These are phyloP conservation scores for Saccharomycopsis babjevae DNA, from an alignment of 805 yeast genomes.

Conservation along the genomic window DNA sequence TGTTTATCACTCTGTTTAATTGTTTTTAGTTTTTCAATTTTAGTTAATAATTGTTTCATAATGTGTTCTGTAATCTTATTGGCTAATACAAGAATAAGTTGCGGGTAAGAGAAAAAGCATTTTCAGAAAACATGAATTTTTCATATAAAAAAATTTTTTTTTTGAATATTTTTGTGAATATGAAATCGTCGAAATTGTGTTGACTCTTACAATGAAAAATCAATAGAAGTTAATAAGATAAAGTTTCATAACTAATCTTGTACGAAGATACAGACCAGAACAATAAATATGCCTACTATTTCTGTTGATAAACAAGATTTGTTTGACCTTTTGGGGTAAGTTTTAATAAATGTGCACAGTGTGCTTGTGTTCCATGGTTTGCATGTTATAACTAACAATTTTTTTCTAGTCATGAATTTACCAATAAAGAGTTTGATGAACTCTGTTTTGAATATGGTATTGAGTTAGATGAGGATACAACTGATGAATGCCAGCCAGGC, in stretches of 20 bases:
- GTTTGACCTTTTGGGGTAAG: slow-evolving; percentile 60
- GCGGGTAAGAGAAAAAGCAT: neutral
- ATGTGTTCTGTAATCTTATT: neutral
- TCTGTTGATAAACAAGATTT: slow-evolving; percentile 92
- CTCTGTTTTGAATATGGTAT: slow-evolving; percentile 96
- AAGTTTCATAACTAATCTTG: neutral
- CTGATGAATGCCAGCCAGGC: slow-evolving; percentile 59
- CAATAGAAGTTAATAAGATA: neutral
- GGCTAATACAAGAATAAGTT: neutral
- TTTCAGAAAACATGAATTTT: neutral
- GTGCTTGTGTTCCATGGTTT: neutral
- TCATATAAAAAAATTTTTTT: neutral
- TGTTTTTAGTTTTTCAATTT: slow-evolving; percentile 8
- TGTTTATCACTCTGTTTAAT: neutral
- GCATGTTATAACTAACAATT: neutral
- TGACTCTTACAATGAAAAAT: neutral
- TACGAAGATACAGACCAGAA: neutral
- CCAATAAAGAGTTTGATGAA: slow-evolving; percentile 92
- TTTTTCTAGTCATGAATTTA: slow-evolving; percentile 34
- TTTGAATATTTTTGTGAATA: neutral
- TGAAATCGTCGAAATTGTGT: neutral
- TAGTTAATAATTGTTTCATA: slow-evolving; percentile 13
- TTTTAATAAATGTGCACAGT: slow-evolving; percentile 23
- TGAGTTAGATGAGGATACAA: slow-evolving; percentile 95
- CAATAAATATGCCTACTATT: slow-evolving; percentile 77